These are phyloP conservation scores for Globisporangium perplexum DNA, from an alignment of 352 stramenopile species.

Conservation along the genomic window DNA sequence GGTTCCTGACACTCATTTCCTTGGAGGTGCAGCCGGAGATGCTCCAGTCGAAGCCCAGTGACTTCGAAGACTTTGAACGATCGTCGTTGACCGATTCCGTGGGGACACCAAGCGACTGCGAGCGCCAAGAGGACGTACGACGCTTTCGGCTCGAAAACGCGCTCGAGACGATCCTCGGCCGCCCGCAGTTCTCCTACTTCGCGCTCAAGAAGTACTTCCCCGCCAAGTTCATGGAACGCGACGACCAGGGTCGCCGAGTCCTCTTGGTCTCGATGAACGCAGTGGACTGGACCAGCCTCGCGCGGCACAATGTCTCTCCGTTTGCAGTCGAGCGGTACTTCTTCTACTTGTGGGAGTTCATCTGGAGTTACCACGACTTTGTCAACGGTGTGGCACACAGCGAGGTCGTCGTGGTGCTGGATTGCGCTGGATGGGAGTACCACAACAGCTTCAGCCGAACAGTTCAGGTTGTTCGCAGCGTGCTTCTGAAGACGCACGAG, in stretches of 20 bases:
- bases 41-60: not conserved
- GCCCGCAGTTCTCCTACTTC: conserved; percentile 25
- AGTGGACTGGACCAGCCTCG: conserved; percentile 14
- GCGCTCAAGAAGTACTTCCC: conserved; percentile 34
- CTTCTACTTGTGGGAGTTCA: conserved; percentile 42
- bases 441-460: conserved; percentile 17
- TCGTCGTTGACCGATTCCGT: not conserved
- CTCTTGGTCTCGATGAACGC: conserved; percentile 20
- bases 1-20: conserved; percentile 28
- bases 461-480: conserved; percentile 18
- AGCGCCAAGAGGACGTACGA: conserved; percentile 14
- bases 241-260: conserved; percentile 19
- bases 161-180: conserved; percentile 29
- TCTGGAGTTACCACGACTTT: conserved; percentile 37
- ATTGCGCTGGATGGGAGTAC: conserved; percentile 25
- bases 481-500: conserved; percentile 18
- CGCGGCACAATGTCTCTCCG: conserved; percentile 20
- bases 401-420: conserved; percentile 25
- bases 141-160: conserved; percentile 30
- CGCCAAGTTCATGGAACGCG: conserved; percentile 16
- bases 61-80: not conserved
- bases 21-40: conserved; percentile 20
- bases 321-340: conserved; percentile 30
- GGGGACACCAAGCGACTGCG: not conserved
- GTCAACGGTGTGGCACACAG: conserved; percentile 20